Evolutionary conservation across 2,329 filamentous ascomycete genomes (phyloP).

Genomic region (Metarhizium anisopliae): DNA sequence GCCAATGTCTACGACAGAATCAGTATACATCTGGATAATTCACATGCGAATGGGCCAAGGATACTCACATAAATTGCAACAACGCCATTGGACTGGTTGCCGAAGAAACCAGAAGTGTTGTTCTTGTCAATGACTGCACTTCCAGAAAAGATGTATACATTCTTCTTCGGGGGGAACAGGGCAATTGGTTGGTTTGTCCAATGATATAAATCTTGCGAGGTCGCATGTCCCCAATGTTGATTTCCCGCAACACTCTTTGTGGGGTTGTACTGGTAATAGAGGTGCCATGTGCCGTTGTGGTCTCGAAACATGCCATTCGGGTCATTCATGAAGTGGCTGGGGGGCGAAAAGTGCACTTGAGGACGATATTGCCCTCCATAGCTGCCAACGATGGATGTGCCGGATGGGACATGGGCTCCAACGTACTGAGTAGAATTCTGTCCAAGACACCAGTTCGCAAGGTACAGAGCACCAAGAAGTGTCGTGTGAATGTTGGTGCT

Average conservation of each 20-base stretch:
- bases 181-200: constrained; percentile 59
- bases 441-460: constrained; percentile 1
- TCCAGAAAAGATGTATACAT: constrained; percentile 40
- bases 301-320: constrained; percentile 34
- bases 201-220: constrained; percentile 50
- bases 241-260: constrained; percentile 40
- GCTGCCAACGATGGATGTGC: constrained; percentile 13
- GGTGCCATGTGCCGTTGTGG: constrained; percentile 47
- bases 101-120: constrained; percentile 60
- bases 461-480: neutral
- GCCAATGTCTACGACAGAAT: constrained; percentile 13
- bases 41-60: neutral
- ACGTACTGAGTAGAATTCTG: no score
- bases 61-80: constrained; percentile 36
- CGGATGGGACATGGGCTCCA: constrained; percentile 12
- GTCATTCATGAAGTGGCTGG: constrained; percentile 7
- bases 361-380: constrained; percentile 12
- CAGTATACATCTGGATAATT: neutral
- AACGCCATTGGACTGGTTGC: constrained; percentile 48
- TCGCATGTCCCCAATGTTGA: constrained; percentile 61
- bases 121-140: constrained; percentile 51
- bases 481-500: neutral
- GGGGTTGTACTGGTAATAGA: constrained; percentile 54
- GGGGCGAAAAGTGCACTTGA: constrained; percentile 6
- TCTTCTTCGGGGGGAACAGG: constrained; percentile 38